Conservation (phyloP, 2,329 filamentous ascomycete species). For the Penicillium thymicola region DNA sequence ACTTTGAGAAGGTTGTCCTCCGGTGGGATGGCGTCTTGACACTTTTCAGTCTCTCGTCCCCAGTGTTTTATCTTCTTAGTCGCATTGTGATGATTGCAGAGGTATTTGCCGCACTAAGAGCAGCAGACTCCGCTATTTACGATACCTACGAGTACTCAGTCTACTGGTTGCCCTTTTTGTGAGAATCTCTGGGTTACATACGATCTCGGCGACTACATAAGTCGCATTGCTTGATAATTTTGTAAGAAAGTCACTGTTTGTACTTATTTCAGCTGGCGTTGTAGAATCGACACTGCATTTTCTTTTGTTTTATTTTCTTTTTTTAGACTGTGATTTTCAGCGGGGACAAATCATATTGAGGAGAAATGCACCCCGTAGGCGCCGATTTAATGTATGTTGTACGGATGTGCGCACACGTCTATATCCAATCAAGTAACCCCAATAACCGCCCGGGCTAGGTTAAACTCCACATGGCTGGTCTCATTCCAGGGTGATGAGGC, state of each 20-base stretch:
- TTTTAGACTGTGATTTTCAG: background rate
- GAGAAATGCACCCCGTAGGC: background rate
- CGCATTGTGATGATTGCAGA: slow-evolving; percentile 1
- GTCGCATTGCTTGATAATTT: background rate
- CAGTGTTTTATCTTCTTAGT: background rate
- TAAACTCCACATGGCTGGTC: background rate
- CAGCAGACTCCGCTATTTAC: background rate
- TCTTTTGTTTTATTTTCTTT: background rate
- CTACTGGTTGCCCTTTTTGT: background rate
- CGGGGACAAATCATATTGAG: background rate
- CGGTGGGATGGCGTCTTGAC: background rate
- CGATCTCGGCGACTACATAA: background rate
- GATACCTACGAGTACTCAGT: background rate
- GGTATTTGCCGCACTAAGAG: background rate
- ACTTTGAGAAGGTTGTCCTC: background rate
- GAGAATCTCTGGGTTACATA: background rate
- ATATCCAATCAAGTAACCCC: background rate
- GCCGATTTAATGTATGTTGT: background rate
- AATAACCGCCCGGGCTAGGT: background rate
- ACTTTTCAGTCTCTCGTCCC: background rate
- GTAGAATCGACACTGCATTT: background rate
- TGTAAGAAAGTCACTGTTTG: background rate
- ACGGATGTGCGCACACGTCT: background rate
- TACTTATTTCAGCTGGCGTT: background rate
- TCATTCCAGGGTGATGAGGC: background rate